Evolutionary conservation across 1,139 yeast species (phyloP), one percentile per base, ranked within the genome.

Genomic region (Yamadazyma spencermartinsiae): DNA sequence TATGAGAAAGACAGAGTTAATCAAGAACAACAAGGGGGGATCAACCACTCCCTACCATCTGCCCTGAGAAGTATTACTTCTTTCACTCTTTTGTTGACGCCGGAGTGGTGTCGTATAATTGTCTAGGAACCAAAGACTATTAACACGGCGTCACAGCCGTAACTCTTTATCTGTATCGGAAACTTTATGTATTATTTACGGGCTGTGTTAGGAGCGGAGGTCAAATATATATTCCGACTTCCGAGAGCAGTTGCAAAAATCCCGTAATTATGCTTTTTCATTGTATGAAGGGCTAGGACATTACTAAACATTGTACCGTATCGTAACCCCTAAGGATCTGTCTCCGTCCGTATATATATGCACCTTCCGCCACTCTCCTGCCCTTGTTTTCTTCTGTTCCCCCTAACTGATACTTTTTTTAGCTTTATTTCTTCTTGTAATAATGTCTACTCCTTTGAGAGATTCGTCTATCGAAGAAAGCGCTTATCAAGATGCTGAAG

Each of bases 401-500:
- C n/a, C n/a, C n/a, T n/a, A n/a, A n/a, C n/a, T n/a, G n/a, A n/a
- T 9, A 19, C 8, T 7, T 19, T 19, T 19, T 19, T 19, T 19
- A 19, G 6, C 21, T 19, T 19, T 19, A 7, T 19, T 7, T 19
- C 9, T 6, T 19, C 9, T 19, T 19, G 21, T 6, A 19, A 23
- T 7, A 23, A 23, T 23, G 26, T 23, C 26, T 23, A 11, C 8
- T 11, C 4, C 26, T 7, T 23, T 23, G 26, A 28, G 12, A 16
- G 6, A 15, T 28, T 15, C 19, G 5, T 16, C 31, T 7, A 12
- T 28, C 4, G 31, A 28, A 5, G 20, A 16, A 3, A 16, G 16
- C 4, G 19, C 8, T 7, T 16, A 15, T 10, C 20, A 15, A 9
- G 35, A 31, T 9, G 31, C 21, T n/a, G 33, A 18, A 2, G 45